Evolutionary conservation across 2,329 filamentous ascomycete species (phyloP).

Genomic region (Sporothrix pallida): DNA sequence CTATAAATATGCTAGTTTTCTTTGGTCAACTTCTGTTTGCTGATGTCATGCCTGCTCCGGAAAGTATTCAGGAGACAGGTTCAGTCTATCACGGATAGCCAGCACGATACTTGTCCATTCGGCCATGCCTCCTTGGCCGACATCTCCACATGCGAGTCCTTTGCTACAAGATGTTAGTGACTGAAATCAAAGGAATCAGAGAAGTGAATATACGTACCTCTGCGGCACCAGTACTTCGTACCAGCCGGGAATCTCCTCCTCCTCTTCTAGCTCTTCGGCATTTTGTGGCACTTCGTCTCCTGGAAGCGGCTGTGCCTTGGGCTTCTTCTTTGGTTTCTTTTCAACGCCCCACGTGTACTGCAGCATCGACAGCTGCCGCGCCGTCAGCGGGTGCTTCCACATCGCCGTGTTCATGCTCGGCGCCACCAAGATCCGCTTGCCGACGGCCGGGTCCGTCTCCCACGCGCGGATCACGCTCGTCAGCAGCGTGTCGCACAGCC

Average conservation of each 20-base stretch:
- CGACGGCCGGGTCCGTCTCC: conserved; percentile 71
- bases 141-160: conserved; percentile 81
- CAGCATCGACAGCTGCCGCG: conserved; percentile 70
- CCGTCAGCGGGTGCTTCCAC: conserved; percentile 85
- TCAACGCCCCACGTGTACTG: conserved; percentile 73
- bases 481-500: conserved; percentile 77
- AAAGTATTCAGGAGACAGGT: conserved; percentile 39
- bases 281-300: conserved; percentile 38
- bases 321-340: background rate
- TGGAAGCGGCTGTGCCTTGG: conserved; percentile 30
- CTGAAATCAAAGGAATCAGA: no score
- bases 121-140: conserved; percentile 81
- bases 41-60: background rate
- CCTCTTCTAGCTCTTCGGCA: background rate
- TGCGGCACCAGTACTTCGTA: conserved; percentile 75
- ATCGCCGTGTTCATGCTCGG: conserved; percentile 84
- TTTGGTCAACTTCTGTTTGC: background rate
- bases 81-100: conserved; percentile 62
- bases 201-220: no score
- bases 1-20: background rate
- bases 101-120: conserved; percentile 77
- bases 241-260: conserved; percentile 50
- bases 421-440: conserved; percentile 75
- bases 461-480: conserved; percentile 80
- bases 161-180: conserved; percentile 52